phyloP scores from a whole-genome alignment of 164 flowering plant species.

The Brasenia schreberi region DNA sequence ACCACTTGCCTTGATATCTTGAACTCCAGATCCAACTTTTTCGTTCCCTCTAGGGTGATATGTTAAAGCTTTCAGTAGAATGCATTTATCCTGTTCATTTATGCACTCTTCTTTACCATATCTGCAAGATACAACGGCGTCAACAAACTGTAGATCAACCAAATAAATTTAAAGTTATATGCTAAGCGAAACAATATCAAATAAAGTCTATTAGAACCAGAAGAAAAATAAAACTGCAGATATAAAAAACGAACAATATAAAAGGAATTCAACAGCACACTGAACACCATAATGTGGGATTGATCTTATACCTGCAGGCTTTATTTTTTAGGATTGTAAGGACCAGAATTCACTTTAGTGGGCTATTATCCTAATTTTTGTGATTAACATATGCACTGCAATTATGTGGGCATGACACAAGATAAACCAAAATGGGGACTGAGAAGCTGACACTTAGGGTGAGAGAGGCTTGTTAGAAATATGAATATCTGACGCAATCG shows the following conservation, averaged over 20 bases:
- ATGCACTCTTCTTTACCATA: conserved; percentile 30
- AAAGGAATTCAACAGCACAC: too few species aligned
- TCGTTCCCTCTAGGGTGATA: conserved; percentile 57
- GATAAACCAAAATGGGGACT: too few species aligned
- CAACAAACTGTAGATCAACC: not conserved
- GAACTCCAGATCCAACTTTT: conserved; percentile 57
- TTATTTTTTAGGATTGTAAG: too few species aligned
- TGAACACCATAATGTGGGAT: too few species aligned
- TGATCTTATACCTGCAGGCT: too few species aligned
- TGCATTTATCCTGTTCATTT: conserved; percentile 36
- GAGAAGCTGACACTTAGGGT: not conserved
- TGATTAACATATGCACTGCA: too few species aligned
- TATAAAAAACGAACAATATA: too few species aligned
- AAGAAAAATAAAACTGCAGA: not conserved
- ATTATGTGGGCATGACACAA: too few species aligned
- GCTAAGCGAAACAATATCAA: not conserved
- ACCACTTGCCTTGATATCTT: conserved; percentile 49
- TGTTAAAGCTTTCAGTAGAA: conserved; percentile 35
- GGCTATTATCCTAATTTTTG: too few species aligned
- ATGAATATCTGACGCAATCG: not conserved
- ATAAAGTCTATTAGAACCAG: not conserved
- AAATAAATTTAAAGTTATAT: too few species aligned
- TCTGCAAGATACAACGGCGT: conserved; percentile 30
- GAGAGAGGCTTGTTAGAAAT: not conserved
- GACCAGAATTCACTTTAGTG: too few species aligned